phyloP scores from a whole-genome alignment of 768 basidiomycete species.

The Termitomyces sp. region DNA sequence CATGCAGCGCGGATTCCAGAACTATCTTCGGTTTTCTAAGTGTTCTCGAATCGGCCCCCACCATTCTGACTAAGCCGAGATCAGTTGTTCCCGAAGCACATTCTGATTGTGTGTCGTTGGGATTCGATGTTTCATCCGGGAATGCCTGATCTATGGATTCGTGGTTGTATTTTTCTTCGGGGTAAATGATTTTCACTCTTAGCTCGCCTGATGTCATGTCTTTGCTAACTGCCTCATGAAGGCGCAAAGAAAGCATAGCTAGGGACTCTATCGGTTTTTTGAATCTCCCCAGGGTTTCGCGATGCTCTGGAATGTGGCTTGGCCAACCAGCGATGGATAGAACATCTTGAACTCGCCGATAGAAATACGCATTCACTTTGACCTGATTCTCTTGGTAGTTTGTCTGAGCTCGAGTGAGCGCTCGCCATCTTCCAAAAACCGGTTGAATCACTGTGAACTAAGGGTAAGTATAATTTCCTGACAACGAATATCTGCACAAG shows the following conservation, averaged over 20 bases:
- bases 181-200: constrained; percentile 1
- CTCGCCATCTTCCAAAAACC: constrained; percentile 12
- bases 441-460: constrained; percentile 6
- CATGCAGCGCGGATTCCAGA: not conserved
- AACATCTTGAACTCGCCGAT: constrained; percentile 3
- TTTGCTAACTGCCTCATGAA: constrained; percentile 7
- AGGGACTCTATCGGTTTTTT: constrained; percentile 2
- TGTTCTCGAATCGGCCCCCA: not conserved
- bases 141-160: constrained; percentile 12
- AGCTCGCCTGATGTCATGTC: constrained; percentile 10
- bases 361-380: constrained; percentile 4
- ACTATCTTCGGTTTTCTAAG: constrained; percentile 10
- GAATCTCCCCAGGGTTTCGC: not conserved
- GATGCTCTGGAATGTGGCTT: not conserved
- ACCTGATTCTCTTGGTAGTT: constrained; percentile 1
- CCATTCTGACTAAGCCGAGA: constrained; percentile 8
- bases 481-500: not conserved
- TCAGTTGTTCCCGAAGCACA: constrained; percentile 8
- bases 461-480: not conserved
- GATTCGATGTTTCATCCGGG: constrained; percentile 3
- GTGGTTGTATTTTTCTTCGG: constrained; percentile 2
- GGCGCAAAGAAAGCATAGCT: constrained; percentile 2
- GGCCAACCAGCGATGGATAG: constrained; percentile 15
- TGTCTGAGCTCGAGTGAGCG: constrained; percentile 12
- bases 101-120: not conserved